Conservation (phyloP, 2,329 filamentous ascomycete species). For the Colletotrichum sp. region DNA sequence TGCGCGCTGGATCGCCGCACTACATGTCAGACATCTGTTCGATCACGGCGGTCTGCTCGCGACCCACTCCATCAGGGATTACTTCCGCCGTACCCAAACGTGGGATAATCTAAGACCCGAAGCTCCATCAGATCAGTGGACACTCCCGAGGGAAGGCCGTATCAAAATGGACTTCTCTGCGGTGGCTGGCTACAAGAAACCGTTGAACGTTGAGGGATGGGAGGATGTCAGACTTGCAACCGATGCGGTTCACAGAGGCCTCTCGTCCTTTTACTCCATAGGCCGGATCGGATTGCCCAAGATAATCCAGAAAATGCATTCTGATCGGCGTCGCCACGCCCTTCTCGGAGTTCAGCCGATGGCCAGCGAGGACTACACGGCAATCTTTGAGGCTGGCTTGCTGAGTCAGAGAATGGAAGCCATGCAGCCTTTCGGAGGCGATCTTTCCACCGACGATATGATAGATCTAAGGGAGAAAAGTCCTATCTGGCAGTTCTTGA, state of each 20-base stretch:
- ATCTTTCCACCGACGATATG: background rate
- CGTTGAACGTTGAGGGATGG: background rate
- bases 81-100: background rate
- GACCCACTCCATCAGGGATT: background rate
- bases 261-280: background rate
- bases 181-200: background rate
- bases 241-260: background rate
- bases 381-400: background rate
- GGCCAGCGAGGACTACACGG: background rate
- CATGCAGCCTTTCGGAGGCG: background rate
- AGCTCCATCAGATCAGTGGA: background rate
- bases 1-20: background rate
- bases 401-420: background rate
- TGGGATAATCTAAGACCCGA: background rate
- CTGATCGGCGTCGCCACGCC: background rate
- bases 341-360: background rate
- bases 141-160: background rate
- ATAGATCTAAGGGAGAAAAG: background rate
- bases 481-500: background rate
- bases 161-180: background rate
- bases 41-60: background rate
- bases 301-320: background rate
- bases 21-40: background rate
- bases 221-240: background rate
- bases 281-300: background rate